Evolutionary conservation across 2,329 filamentous ascomycete species (phyloP).

Genomic region (Stagonosporopsis chrysanthemi): DNA sequence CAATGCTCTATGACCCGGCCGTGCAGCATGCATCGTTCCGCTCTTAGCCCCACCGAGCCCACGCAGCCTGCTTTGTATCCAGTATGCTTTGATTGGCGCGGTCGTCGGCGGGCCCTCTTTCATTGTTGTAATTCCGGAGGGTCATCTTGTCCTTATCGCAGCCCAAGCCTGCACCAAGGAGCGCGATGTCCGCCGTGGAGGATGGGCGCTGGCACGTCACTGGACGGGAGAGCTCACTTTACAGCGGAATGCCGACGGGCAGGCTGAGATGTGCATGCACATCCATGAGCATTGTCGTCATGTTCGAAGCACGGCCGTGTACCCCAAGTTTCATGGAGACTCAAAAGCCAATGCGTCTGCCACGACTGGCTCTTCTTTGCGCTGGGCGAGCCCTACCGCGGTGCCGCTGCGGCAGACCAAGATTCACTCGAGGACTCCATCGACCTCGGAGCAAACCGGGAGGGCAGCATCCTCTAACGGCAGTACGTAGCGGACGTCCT

Average conservation of each 20-base stretch:
- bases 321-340: constrained; percentile 12
- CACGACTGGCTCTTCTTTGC: constrained; percentile 2
- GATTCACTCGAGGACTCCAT: constrained; percentile 13
- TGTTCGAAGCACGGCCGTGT: constrained; percentile 10
- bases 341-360: constrained; percentile 19
- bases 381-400: constrained; percentile 20
- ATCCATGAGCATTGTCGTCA: constrained; percentile 31
- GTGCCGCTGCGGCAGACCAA: constrained; percentile 25
- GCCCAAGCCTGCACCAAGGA: constrained; percentile 25
- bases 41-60: constrained; percentile 41
- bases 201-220: constrained; percentile 24
- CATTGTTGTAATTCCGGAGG: constrained; percentile 44
- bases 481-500: constrained; percentile 25
- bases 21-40: constrained; percentile 41
- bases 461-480: constrained; percentile 12
- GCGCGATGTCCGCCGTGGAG: constrained; percentile 28
- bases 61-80: constrained; percentile 37
- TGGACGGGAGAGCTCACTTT: constrained; percentile 35
- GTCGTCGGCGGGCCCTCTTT: constrained; percentile 28
- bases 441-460: constrained; percentile 43
- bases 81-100: constrained; percentile 38
- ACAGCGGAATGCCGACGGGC: constrained; percentile 34
- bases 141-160: constrained; percentile 48
- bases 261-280: constrained; percentile 21
- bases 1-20: constrained; percentile 30